Percentiles rank a stretch among this genome's conserved stretches.
These are phyloP conservation scores for Ceratobasidium papillatum DNA, from an alignment of 1,284 basidiomycete species.

Conservation along the genomic window DNA sequence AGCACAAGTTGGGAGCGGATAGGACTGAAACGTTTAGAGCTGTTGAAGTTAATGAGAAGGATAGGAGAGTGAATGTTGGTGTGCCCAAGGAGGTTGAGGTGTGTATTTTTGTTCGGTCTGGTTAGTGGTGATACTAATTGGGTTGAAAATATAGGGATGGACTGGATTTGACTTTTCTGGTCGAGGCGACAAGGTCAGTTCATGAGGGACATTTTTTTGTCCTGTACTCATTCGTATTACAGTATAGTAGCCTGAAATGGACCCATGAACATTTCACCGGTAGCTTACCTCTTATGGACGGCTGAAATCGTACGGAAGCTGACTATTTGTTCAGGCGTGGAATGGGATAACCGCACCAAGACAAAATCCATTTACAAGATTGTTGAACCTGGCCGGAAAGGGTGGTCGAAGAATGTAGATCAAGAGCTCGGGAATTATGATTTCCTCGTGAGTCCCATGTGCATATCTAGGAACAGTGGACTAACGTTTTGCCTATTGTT, in stretches of 20 bases:
- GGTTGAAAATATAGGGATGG: conserved; percentile 67
- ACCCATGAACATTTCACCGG: conserved; percentile 77
- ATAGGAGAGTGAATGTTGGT: conserved; percentile 67
- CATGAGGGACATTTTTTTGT: not conserved
- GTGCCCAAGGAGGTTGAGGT: conserved; percentile 77
- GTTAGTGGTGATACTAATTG: not conserved
- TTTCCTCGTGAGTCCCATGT: conserved; percentile 69
- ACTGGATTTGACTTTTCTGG: conserved; percentile 86
- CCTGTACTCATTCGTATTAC: not conserved
- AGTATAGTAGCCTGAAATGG: conserved; percentile 79
- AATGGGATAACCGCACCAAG: conserved; percentile 80
- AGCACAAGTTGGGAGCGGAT: conserved; percentile 89
- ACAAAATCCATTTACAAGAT: conserved; percentile 72
- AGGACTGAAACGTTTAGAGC: conserved; percentile 77
- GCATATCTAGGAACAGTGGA: not conserved
- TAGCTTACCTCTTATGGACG: conserved; percentile 47
- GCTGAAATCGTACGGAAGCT: not conserved
- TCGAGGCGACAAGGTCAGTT: conserved; percentile 71
- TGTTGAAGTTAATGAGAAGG: conserved; percentile 73
- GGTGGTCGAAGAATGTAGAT: conserved; percentile 77
- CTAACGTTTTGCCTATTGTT: not conserved
- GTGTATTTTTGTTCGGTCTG: conserved; percentile 39
- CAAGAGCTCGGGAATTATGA: conserved; percentile 79
- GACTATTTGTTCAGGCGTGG: conserved; percentile 66
- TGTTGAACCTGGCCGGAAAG: conserved; percentile 62